These are phyloP conservation scores for Entamoeba histolytica DNA, from an alignment of 208 protist species.

Conservation along the genomic window DNA sequence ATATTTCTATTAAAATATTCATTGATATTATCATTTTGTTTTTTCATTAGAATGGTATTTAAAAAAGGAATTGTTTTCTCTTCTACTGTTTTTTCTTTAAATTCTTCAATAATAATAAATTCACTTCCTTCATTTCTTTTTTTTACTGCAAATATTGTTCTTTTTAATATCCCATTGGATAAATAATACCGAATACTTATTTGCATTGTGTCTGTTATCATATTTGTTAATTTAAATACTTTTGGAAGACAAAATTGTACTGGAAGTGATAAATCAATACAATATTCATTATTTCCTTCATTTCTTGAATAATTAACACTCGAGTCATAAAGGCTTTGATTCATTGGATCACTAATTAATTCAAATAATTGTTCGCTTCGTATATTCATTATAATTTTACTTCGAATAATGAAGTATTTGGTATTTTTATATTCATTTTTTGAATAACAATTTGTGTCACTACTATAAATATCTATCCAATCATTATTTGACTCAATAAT, in stretches of 20 bases:
- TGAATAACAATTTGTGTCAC: too few species aligned
- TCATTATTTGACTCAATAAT: too few species aligned
- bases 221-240: background rate
- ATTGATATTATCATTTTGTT: background rate
- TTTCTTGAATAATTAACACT: background rate
- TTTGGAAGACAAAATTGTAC: background rate
- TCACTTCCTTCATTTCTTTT: background rate
- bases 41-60: background rate
- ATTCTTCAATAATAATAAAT: background rate
- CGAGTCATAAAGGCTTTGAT: background rate
- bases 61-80: background rate
- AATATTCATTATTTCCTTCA: background rate
- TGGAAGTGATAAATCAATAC: background rate
- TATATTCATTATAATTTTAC: too few species aligned
- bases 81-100: background rate
- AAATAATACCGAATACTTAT: background rate
- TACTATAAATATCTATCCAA: too few species aligned
- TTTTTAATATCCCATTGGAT: background rate
- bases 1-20: background rate
- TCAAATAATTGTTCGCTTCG: background rate
- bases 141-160: background rate
- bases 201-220: background rate
- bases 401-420: too few species aligned
- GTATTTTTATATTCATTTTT: too few species aligned
- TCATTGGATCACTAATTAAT: background rate